Base-by-base conservation (phyloP, 2,329 filamentous ascomycete genomes). In the Arthrobotrys musiformis region DNA sequence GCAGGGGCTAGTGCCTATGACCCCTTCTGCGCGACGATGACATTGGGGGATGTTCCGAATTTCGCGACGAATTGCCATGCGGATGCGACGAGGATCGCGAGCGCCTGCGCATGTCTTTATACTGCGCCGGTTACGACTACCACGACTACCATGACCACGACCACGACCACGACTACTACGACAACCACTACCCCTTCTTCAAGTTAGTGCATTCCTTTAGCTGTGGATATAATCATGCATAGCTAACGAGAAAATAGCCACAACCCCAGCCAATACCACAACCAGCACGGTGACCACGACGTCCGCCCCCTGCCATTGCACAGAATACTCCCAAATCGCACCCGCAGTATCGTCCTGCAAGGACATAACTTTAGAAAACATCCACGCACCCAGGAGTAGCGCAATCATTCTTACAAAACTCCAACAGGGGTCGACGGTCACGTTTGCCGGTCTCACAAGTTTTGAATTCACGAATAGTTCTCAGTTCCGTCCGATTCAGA, bases 391-490 rank as follows among this genome's bases (percentile, higher is more conserved):
- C 46, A 83, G 81, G 11, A 83, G 80, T 61, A 82, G 80, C 75
- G 83, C 84, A 1, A 82, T 86, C 7, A 82, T 85, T 64, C 81
- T 86, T 15, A 81, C 82, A 8, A 82, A 82, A 9, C 82, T 86
- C 17, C 81, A 83, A 74, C 80, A 81, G 7, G 85, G 85, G 1
- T 83, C 85, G 1, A 83, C 82, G 5, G 85, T 86, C 9, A 84
- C 82, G 5, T 86, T 85, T 63, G 81, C 83, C 9, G 84, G 84
- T 13, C 83, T 78, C 24, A 84, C 83, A 48, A 84, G 82, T 0
- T 85, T 85, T 63, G 83, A 81, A 7, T 84, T 84, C 72, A 83
- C 83, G 15, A 81, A 84, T 48, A 81, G 81, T 44, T 79, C 79
- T 13, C 83, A 85, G 77, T 84, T 83, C 79, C 81, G 82, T 42